Evolutionary conservation across 1,139 yeast genomes (phyloP).

Genomic region (Eremothecium sinecaudum): DNA sequence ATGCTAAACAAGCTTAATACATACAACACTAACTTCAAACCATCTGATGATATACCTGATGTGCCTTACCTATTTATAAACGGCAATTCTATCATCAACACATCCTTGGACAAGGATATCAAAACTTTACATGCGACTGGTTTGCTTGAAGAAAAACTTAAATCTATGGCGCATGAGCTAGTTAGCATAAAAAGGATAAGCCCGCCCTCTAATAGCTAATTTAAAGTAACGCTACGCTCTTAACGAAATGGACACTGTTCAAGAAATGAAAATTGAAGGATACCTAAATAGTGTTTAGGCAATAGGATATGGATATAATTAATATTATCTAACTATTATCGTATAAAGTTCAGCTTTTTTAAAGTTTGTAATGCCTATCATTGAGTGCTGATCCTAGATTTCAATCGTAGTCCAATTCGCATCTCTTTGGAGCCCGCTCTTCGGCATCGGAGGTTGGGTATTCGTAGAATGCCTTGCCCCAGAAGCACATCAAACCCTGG

Average conservation of each 20-base stretch:
- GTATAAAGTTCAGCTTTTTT: too few relatives aligned
- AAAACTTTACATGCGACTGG: slow-evolving; percentile 12
- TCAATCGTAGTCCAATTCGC: too few relatives aligned
- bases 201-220: slow-evolving; percentile 21
- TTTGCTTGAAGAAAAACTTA: slow-evolving; percentile 13
- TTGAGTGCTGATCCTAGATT: too few relatives aligned
- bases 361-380: too few relatives aligned
- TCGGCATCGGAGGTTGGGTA: slow-evolving; percentile 3
- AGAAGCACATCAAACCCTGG: slow-evolving; percentile 51
- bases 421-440: too few relatives aligned
- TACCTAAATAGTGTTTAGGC: too few relatives aligned
- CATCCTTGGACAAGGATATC: slow-evolving; percentile 14
- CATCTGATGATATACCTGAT: slow-evolving; percentile 5
- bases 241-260: too few relatives aligned
- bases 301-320: not conserved
- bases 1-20: slow-evolving; percentile 8
- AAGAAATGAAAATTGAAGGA: too few relatives aligned
- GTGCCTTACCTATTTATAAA: slow-evolving; percentile 23
- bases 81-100: slow-evolving; percentile 20
- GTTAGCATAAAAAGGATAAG: slow-evolving; percentile 15
- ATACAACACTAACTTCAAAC: slow-evolving; percentile 3
- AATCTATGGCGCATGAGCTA: slow-evolving; percentile 13
- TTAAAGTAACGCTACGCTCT: too few relatives aligned
- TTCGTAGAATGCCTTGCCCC: slow-evolving; percentile 39
- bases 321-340: slow-evolving; percentile 2